Evolutionary conservation across 805 yeast genomes (phyloP), one percentile per base, ranked within the genome.

Genomic region (Nakazawaea pomicola): DNA sequence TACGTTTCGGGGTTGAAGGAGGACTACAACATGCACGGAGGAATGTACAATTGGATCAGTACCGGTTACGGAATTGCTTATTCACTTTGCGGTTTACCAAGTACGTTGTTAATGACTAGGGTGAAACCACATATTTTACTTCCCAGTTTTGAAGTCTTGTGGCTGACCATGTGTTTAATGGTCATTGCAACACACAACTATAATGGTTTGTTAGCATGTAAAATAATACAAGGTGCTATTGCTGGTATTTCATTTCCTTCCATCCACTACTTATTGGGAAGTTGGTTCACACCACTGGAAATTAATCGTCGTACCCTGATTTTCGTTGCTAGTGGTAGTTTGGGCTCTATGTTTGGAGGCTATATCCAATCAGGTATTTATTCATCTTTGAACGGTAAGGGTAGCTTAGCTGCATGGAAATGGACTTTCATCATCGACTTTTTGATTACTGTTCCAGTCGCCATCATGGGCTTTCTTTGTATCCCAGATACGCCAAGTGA

Each of bases 101-200:
- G 71, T 12, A 66, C 48, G 47, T 46, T 80, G 46, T 64, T 77
- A 28, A 53, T 76, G 17, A 54, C 76, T 42, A 67, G 65, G 38
- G 61, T 78, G 0, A 67, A 76, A 33, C 86, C 85, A 2, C 41
- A 34, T 31, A 36, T 30, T 20, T 19, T 46, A 6, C 31, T 46
- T 6, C 45, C 49, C 12, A 9, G 17, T 18, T 43, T 46, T 32
- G 47, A 46, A 33, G 8, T 44, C 8, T 15, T 44, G 5, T 46
- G 49, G 49, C 33, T 33, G 3, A 23, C 38, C 10, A 14, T 40
- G 15, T 36, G 43, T 31, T 17, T 46, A 3, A 15, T 44, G 6
- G 40, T 35, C n/a, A 39, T 39, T 32, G 37, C 37, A 9, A 39
- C 42, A 10, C 12, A 14, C 10, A 53, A 49, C 20, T 50, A 54